phyloP scores from a whole-genome alignment of 176 grass and related monocot genomes.

The Puccinellia tenuiflora region DNA sequence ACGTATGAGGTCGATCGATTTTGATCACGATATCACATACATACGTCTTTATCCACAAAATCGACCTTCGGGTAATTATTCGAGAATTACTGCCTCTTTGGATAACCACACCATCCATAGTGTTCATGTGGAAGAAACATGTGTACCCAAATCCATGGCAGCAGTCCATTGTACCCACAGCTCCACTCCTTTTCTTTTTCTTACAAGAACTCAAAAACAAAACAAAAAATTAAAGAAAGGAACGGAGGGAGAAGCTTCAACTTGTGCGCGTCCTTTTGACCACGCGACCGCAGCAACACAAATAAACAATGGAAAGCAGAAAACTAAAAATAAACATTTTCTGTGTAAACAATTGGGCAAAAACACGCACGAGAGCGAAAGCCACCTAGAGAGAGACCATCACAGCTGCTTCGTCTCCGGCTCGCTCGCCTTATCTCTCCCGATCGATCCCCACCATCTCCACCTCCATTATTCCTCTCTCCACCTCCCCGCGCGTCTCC shows the following conservation, averaged over 20 bases:
- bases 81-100: too few relatives aligned
- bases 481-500: background rate
- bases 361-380: slow-evolving; percentile 4
- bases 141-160: slow-evolving; percentile 7
- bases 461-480: slow-evolving; percentile 43
- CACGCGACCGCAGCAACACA: slow-evolving; percentile 20
- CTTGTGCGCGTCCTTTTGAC: slow-evolving; percentile 74
- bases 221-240: background rate
- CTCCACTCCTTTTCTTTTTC: background rate
- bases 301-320: background rate
- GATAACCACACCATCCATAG: background rate
- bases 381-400: slow-evolving; percentile 28
- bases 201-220: background rate
- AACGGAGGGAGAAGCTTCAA: slow-evolving; percentile 27
- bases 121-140: background rate
- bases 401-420: slow-evolving; percentile 38
- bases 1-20: too few relatives aligned
- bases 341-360: background rate
- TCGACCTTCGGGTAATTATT: too few relatives aligned
- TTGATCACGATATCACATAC: too few relatives aligned
- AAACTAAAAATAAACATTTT: background rate
- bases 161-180: background rate
- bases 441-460: slow-evolving; percentile 10
- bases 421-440: slow-evolving; percentile 47
- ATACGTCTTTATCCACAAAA: too few relatives aligned